Evolutionary conservation across 2,329 filamentous ascomycete genomes (phyloP), one percentile per base, ranked within the genome.

Genomic region (Fusarium tricinctum): DNA sequence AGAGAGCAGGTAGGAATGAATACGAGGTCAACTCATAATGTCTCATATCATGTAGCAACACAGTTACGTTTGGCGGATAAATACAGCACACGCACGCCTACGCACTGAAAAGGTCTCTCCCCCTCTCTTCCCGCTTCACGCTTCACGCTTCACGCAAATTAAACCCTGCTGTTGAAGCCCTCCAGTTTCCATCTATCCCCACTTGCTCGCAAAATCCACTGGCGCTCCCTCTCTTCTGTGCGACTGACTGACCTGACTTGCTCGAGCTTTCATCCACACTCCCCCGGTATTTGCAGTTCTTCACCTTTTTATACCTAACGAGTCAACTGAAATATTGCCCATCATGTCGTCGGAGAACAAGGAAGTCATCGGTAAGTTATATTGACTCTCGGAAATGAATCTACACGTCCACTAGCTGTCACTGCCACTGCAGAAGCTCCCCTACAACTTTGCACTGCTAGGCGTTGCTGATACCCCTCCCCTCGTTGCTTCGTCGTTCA

Each of bases 271-370:
- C 70, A 71, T 74, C 61, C 68, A 58, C 61, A 51, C 50, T 58
- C 35, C 67, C 69, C 55, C 56, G 44, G 63, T 56, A 64, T 56
- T 64, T 61, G 66, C 55, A 70, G 58, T 70, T 68, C 66, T 69
- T 66, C 65, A 63, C 49, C 50, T 47, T 64, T 69, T 58, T 56
- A 53, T 70, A 58, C 55, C 66, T 63, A 46, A 50, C 54, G 58
- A 58, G 58, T 51, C 46, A 75, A 43, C 61, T 49, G 62, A 68
- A 63, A 66, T 63, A 60, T 67, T 73, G 75, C 74, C 76, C 79
- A 81, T 75, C 73, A 81, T 82, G 80, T 80, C 82, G 74, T 80
- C 82, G 74, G 81, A 83, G 56, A 76, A 78, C 32, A 83, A 83
- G 78, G 82, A 81, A 64, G 70, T 78, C 67, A 70, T 78, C 67